These are phyloP conservation scores for Geranium brycei DNA, from an alignment of 345 rosid genomes.

Conservation along the genomic window DNA sequence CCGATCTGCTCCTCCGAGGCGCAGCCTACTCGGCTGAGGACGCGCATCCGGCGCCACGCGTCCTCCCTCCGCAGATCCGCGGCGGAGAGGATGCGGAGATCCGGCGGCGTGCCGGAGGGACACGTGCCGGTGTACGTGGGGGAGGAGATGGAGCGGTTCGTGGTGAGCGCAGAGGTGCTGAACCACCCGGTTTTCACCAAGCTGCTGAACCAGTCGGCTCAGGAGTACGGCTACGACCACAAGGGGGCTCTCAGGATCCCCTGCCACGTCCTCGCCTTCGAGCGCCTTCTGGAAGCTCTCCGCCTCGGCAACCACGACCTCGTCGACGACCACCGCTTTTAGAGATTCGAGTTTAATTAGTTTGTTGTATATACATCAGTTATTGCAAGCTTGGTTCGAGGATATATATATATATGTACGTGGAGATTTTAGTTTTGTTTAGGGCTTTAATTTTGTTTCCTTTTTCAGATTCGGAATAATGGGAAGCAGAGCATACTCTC, in stretches of 20 bases:
- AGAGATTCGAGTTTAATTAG: background rate
- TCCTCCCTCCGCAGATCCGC: background rate
- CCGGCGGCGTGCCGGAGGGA: slow-evolving; percentile 54
- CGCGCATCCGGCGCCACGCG: slow-evolving; percentile 14
- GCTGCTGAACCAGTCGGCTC: slow-evolving; percentile 70
- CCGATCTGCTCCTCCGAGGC: slow-evolving; percentile 47
- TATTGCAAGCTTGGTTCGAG: too few relatives aligned
- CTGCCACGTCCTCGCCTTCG: slow-evolving; percentile 71
- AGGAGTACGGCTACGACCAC: slow-evolving; percentile 90
- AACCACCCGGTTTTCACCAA: slow-evolving; percentile 74
- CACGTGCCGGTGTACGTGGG: slow-evolving; percentile 89
- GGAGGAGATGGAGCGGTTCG: slow-evolving; percentile 85
- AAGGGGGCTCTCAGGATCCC: slow-evolving; percentile 84
- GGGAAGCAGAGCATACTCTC: background rate
- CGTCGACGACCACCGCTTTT: background rate
- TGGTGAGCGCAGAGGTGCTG: slow-evolving; percentile 69
- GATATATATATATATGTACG: too few relatives aligned
- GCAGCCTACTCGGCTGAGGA: slow-evolving; percentile 11
- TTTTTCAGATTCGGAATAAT: background rate
- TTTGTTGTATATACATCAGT: too few relatives aligned
- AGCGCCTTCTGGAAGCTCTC: slow-evolving; percentile 70
- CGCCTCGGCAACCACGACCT: slow-evolving; percentile 48
- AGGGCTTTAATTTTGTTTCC: background rate
- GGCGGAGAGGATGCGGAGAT: slow-evolving; percentile 10
- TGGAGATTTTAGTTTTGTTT: too few relatives aligned